phyloP scores from a whole-genome alignment of 495 filamentous ascomycete genomes.

The Aspergillus leporis region DNA sequence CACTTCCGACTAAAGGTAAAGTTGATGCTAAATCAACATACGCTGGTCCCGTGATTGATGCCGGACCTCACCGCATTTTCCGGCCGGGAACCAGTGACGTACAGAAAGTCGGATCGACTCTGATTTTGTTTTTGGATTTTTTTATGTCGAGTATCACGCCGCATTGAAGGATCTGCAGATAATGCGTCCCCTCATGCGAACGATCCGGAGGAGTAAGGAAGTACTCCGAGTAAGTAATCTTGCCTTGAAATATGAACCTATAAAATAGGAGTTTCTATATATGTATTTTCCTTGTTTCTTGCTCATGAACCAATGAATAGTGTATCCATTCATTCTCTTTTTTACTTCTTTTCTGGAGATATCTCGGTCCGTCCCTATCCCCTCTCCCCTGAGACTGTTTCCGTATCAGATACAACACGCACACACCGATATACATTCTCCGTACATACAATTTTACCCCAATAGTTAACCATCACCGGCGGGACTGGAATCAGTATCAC shows the following conservation, averaged over 20 bases:
- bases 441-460: neutral
- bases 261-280: neutral
- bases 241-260: neutral
- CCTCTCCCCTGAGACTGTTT: neutral
- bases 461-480: neutral
- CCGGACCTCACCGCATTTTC: conserved; percentile 22
- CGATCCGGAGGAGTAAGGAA: neutral
- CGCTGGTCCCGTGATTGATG: conserved; percentile 13
- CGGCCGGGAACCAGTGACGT: conserved; percentile 45
- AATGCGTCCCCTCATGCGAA: conserved; percentile 6
- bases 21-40: neutral
- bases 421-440: neutral
- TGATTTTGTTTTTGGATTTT: too few relatives aligned
- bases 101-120: too few relatives aligned
- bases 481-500: neutral
- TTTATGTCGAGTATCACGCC: neutral
- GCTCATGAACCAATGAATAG: neutral
- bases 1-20: neutral
- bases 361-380: neutral
- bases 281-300: neutral
- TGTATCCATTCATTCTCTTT: too few relatives aligned
- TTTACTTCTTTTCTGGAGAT: too few relatives aligned
- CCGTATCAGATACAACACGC: too few relatives aligned
- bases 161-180: neutral
- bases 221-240: neutral